Conservation (phyloP, 192 early-diverging fungal species). For the Entomortierella beljakovae region DNA sequence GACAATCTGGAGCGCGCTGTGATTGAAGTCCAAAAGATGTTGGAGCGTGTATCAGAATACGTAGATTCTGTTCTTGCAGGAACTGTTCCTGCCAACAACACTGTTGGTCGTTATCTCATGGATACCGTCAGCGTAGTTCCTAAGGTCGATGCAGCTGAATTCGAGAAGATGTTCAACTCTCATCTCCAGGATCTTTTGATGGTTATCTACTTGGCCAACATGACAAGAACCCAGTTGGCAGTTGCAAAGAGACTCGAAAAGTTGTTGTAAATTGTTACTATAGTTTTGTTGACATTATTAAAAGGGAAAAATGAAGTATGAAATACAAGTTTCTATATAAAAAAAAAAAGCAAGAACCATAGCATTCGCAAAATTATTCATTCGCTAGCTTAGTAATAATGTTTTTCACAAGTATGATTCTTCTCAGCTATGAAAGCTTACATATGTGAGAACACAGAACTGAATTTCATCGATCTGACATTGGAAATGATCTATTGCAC, state of each 20-base stretch:
- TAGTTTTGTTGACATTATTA: too few species aligned
- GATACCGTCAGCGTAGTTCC: conserved; percentile 93
- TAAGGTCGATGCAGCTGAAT: conserved; percentile 84
- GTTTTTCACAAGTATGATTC: too few species aligned
- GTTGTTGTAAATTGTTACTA: conserved; percentile 62
- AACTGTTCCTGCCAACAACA: conserved; percentile 72
- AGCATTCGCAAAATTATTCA: too few species aligned
- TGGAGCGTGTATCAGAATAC: conserved; percentile 84
- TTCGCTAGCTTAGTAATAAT: too few species aligned
- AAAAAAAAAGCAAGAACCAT: too few species aligned
- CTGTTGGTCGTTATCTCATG: conserved; percentile 92
- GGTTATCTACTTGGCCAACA: conserved; percentile 95
- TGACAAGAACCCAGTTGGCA: conserved; percentile 94
- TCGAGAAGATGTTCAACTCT: conserved; percentile 94
- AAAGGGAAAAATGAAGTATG: not conserved
- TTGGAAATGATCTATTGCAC: not conserved
- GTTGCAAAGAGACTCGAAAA: conserved; percentile 92
- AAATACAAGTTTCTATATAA: too few species aligned
- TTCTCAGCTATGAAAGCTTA: too few species aligned
- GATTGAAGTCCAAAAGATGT: conserved; percentile 81
- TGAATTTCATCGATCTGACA: too few species aligned
- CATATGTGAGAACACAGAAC: too few species aligned
- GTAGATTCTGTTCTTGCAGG: conserved; percentile 79
- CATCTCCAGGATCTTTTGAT: conserved; percentile 96
- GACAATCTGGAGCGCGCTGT: conserved; percentile 88